Evolutionary conservation across 2,329 filamentous ascomycete genomes (phyloP), one percentile per base, ranked within the genome.

Genomic region (Xylariaceae sp.): DNA sequence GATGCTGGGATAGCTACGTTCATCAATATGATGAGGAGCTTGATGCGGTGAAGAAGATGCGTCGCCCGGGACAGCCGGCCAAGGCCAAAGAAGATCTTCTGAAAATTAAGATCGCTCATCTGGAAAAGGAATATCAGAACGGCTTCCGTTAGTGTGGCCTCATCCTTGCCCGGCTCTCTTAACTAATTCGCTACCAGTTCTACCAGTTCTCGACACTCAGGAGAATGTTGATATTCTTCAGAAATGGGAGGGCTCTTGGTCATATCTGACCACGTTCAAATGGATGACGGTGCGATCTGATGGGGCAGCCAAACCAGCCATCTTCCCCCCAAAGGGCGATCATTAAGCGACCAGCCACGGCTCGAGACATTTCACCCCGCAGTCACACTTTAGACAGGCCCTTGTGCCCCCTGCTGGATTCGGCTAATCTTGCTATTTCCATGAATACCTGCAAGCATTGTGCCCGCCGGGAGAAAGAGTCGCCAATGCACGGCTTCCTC

Each of bases 201-300:
- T 95, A 41, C 91, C 92, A 0, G 88, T 96, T 67, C 74, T 96
- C 51, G 80, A 83, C 53, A 79, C 84, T 42, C 76, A 79, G 41
- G 80, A 85, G 47, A 90, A 85, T 62, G 72, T 88, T 50, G 72
- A 78, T 54, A 78, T 81, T 61, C 72, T 97, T 41, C 79, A 83
- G 59, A 76, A 78, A 27, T 97, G 91, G 89, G 87, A 90, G 60
- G 88, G 88, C 3, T 81, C 88, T 30, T 97, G 92, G 92, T 80
- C 88, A 6, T 86, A 87, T 64, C 78, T 96, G 59, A 83, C 85
- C 35, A 86, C 80, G 6, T 70, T 96, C 62, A 83, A 85, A 56
- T 97, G 91, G 79, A 78, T 90, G 57, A 85, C 89, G 58, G 76
- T 96, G 53, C 80, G 80, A 3, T 83, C 79, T 54, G 76, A 80